phyloP scores from a whole-genome alignment of 352 stramenopile species.

The Globisporangium polare region DNA sequence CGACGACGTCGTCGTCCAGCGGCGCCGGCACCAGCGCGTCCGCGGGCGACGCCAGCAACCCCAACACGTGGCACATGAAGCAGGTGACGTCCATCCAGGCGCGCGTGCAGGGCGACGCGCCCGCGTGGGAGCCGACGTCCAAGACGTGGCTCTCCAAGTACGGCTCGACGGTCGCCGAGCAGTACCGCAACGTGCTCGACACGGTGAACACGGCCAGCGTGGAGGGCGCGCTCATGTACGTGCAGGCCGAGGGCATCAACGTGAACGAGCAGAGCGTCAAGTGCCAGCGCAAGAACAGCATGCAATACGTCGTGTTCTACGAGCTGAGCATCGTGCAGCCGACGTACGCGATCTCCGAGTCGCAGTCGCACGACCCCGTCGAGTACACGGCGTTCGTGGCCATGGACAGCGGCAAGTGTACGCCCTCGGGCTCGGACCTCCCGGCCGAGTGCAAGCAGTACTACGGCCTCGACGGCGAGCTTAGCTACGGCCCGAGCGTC shows the following conservation, averaged over 20 bases:
- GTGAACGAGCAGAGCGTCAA: slow-evolving; percentile 19
- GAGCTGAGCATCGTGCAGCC: slow-evolving; percentile 25
- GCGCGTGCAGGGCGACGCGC: slow-evolving; percentile 48
- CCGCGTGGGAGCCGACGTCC: slow-evolving; percentile 29
- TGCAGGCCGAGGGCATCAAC: slow-evolving; percentile 72
- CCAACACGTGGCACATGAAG: slow-evolving; percentile 29
- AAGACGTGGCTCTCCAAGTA: slow-evolving; percentile 32
- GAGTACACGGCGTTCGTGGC: slow-evolving; percentile 59
- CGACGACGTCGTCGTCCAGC: slow-evolving; percentile 6
- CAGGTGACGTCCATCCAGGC: slow-evolving; percentile 48
- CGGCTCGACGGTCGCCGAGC: slow-evolving; percentile 22
- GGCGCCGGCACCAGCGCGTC: not conserved
- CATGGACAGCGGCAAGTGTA: slow-evolving; percentile 66
- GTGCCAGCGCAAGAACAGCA: slow-evolving; percentile 30
- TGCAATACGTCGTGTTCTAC: slow-evolving; percentile 34
- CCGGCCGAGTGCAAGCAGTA: slow-evolving; percentile 43
- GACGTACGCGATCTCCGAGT: slow-evolving; percentile 36
- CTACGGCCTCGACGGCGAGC: slow-evolving; percentile 37
- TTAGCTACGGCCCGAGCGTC: slow-evolving; percentile 44
- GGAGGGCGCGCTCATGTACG: slow-evolving; percentile 77
- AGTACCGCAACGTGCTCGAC: slow-evolving; percentile 35
- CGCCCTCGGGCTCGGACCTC: slow-evolving; percentile 26
- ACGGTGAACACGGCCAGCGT: slow-evolving; percentile 74
- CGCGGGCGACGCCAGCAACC: slow-evolving; percentile 5
- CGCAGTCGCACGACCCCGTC: slow-evolving; percentile 26